Evolutionary conservation across 208 protist genomes (phyloP).

Genomic region (Angomonas ambiguus): DNA sequence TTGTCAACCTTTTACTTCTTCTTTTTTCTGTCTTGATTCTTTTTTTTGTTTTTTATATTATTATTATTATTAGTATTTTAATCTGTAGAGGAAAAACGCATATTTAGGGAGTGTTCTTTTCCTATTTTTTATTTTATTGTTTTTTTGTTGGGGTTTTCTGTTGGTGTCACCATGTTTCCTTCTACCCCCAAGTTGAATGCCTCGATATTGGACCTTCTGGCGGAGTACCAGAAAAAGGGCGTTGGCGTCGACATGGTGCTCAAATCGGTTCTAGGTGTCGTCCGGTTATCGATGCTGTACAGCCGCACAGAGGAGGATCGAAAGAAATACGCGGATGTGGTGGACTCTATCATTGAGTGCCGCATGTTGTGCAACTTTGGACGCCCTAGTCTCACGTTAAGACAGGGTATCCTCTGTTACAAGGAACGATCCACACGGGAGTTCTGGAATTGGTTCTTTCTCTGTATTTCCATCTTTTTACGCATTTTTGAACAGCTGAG

Average conservation of each 20-base stretch:
- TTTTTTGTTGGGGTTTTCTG: no score
- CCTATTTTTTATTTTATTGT: constrained; percentile 21
- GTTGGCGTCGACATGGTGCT: constrained; percentile 80
- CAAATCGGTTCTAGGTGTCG: constrained; percentile 62
- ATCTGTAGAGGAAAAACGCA: background rate
- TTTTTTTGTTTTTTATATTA: constrained; percentile 8
- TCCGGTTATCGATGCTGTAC: constrained; percentile 60
- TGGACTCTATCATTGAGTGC: constrained; percentile 74
- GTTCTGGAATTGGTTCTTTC: constrained; percentile 48
- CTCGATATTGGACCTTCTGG: constrained; percentile 45
- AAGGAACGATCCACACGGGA: constrained; percentile 19
- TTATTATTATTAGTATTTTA: constrained; percentile 2
- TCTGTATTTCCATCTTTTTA: constrained; percentile 47
- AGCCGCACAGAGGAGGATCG: constrained; percentile 20
- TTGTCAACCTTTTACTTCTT: constrained; percentile 7
- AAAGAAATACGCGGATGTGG: constrained; percentile 38
- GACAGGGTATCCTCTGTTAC: constrained; percentile 30
- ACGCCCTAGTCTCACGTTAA: constrained; percentile 43
- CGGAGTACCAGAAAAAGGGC: constrained; percentile 63
- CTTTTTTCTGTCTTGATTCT: constrained; percentile 11
- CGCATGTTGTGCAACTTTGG: constrained; percentile 88
- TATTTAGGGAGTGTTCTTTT: background rate
- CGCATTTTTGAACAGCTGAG: constrained; percentile 77
- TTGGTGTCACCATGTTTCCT: background rate
- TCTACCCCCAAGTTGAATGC: constrained; percentile 6